Evolutionary conservation across 352 stramenopile genomes (phyloP).

Genomic region (Phytophthora fragariaefolia): DNA sequence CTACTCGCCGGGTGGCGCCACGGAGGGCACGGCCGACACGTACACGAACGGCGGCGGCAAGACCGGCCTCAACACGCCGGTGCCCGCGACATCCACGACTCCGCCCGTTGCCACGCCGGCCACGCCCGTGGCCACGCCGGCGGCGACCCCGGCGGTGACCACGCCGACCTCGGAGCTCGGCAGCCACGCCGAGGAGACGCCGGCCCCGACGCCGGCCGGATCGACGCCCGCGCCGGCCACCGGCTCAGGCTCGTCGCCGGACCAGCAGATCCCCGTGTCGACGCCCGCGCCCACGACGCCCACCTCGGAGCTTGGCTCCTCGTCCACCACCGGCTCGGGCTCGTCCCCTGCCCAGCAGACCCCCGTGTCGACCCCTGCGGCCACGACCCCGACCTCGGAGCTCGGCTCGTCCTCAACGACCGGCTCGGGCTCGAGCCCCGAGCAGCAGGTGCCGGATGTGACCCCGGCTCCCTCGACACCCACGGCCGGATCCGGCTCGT

Average conservation of each 20-base stretch:
- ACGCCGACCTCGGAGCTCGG: slow-evolving; percentile 1
- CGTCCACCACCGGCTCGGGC: slow-evolving; percentile 8
- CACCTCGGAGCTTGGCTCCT: too few relatives aligned
- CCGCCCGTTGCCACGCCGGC: slow-evolving; percentile 4
- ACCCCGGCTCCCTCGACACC: slow-evolving; percentile 6
- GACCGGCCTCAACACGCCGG: slow-evolving; percentile 24
- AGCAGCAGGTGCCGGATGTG: slow-evolving; percentile 3
- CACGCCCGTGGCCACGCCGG: slow-evolving; percentile 1
- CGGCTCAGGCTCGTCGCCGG: slow-evolving; percentile 3
- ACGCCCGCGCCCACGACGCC: too few relatives aligned
- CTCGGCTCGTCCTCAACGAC: neutral
- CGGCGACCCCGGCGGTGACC: slow-evolving; percentile 11
- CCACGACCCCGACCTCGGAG: too few relatives aligned
- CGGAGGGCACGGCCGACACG: slow-evolving; percentile 8
- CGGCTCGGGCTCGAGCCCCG: slow-evolving; percentile 6
- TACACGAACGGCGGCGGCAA: slow-evolving; percentile 30
- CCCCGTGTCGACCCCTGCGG: slow-evolving; percentile 17
- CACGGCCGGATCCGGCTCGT: neutral
- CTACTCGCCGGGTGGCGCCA: slow-evolving; percentile 16
- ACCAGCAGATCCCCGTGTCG: neutral
- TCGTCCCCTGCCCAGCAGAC: slow-evolving; percentile 5
- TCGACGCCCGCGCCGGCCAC: slow-evolving; percentile 1
- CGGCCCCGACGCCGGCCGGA: slow-evolving; percentile 1
- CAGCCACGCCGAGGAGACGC: neutral
- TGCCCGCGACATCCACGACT: slow-evolving; percentile 14